Evolutionary conservation across 2,329 filamentous ascomycete genomes (phyloP).

Genomic region (Penicillium sp.): DNA sequence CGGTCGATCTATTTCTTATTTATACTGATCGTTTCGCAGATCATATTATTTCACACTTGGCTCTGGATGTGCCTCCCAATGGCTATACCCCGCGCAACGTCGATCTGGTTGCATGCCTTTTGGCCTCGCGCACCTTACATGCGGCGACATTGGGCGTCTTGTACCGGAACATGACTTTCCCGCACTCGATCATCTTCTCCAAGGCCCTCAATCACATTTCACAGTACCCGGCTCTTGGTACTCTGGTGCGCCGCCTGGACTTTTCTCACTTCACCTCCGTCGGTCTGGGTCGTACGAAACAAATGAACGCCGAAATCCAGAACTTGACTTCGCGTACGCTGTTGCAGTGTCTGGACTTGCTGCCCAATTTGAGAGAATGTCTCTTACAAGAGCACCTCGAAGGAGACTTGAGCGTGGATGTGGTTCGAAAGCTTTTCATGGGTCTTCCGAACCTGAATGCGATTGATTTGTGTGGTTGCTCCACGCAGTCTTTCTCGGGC

Average conservation of each 20-base stretch:
- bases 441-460: constrained; percentile 59
- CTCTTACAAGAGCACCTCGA: constrained; percentile 76
- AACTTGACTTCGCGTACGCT: constrained; percentile 72
- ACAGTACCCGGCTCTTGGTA: constrained; percentile 62
- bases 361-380: constrained; percentile 70
- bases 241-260: constrained; percentile 70
- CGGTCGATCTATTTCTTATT: background rate
- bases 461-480: constrained; percentile 72
- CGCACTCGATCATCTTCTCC: constrained; percentile 75
- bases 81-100: constrained; percentile 69
- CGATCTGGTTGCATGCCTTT: constrained; percentile 67
- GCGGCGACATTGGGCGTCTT: constrained; percentile 66
- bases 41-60: constrained; percentile 67
- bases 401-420: constrained; percentile 62
- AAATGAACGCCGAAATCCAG: constrained; percentile 66
- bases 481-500: constrained; percentile 60
- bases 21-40: constrained; percentile 42
- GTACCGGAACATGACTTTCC: constrained; percentile 73
- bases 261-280: constrained; percentile 82
- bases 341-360: constrained; percentile 62
- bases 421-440: constrained; percentile 65
- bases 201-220: constrained; percentile 69
- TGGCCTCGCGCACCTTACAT: constrained; percentile 70
- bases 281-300: constrained; percentile 66
- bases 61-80: constrained; percentile 68